Evolutionary conservation across 768 basidiomycete genomes (phyloP).

Genomic region (Auricularia cornea): DNA sequence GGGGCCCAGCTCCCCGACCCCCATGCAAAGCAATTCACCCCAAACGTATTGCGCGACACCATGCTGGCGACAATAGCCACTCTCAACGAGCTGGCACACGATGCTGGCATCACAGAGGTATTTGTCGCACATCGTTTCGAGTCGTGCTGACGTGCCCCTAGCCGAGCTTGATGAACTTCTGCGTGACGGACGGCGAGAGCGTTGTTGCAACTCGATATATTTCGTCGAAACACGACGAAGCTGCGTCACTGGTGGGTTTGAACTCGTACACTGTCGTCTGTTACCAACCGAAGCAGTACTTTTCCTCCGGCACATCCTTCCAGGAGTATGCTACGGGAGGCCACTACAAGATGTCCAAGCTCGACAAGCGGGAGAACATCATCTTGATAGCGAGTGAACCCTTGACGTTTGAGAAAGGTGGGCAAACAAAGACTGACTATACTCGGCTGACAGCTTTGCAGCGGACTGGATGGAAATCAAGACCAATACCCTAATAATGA

Average conservation of each 20-base stretch:
- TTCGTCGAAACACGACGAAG: constrained; percentile 83
- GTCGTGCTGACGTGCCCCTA: constrained; percentile 19
- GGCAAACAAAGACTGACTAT: constrained; percentile 6
- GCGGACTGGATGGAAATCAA: constrained; percentile 99
- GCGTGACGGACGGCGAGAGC: constrained; percentile 89
- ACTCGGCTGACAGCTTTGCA: constrained; percentile 14
- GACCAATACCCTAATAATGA: constrained; percentile 91
- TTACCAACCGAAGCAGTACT: constrained; percentile 50
- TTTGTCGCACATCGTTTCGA: constrained; percentile 3
- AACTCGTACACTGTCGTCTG: constrained; percentile 1
- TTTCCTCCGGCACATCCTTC: constrained; percentile 91
- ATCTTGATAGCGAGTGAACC: constrained; percentile 94
- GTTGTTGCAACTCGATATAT: constrained; percentile 94
- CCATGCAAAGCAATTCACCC: constrained; percentile 65
- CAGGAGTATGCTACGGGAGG: constrained; percentile 83
- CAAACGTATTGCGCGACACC: constrained; percentile 62
- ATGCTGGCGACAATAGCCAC: constrained; percentile 83
- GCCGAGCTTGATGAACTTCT: constrained; percentile 93
- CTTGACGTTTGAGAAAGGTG: constrained; percentile 91
- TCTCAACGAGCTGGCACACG: constrained; percentile 68
- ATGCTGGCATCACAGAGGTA: constrained; percentile 67
- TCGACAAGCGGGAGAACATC: constrained; percentile 92
- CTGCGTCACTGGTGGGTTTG: constrained; percentile 67
- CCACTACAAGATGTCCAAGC: constrained; percentile 91
- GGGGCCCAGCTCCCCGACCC: constrained; percentile 66